These are phyloP conservation scores for Lactarius sanguifluus DNA, from an alignment of 768 basidiomycete species.

Conservation along the genomic window DNA sequence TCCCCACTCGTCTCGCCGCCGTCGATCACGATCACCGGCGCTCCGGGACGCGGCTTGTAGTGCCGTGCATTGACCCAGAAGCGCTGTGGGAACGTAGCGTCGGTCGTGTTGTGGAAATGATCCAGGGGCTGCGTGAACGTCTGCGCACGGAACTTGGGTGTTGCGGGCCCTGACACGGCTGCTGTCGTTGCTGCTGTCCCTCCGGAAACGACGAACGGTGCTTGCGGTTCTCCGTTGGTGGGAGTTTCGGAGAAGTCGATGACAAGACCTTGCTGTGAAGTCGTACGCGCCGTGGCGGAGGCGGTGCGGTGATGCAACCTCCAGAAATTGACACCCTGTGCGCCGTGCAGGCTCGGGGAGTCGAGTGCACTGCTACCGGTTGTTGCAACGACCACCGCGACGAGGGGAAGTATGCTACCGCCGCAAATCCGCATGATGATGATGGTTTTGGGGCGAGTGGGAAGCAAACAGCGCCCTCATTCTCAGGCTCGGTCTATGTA, in stretches of 20 bases:
- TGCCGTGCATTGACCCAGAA: conserved; percentile 90
- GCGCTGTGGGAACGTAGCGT: conserved; percentile 76
- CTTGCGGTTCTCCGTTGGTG: conserved; percentile 4
- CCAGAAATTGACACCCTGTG: conserved; percentile 1
- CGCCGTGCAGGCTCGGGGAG: not conserved
- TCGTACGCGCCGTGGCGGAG: not conserved
- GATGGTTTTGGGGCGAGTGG: not conserved
- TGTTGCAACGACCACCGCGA: not conserved
- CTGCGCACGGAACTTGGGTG: conserved; percentile 47
- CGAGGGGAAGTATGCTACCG: not conserved
- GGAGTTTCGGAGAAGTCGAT: not conserved
- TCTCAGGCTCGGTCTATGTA: not conserved
- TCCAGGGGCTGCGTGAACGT: conserved; percentile 87
- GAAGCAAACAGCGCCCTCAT: not conserved
- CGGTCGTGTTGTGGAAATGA: conserved; percentile 59
- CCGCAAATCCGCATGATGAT: not conserved
- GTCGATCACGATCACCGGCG: conserved; percentile 88
- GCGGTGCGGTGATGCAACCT: not conserved
- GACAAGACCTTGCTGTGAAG: not conserved
- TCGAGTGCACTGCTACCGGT: not conserved
- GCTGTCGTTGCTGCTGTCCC: not conserved
- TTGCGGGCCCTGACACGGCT: not conserved
- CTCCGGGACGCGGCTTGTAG: conserved; percentile 67
- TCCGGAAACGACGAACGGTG: not conserved
- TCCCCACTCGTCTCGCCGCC: conserved; percentile 91